Percentiles rank a stretch among this genome's conserved stretches.
Conservation (phyloP, 148 eudicot genomes). For the Agrostemma githago region DNA sequence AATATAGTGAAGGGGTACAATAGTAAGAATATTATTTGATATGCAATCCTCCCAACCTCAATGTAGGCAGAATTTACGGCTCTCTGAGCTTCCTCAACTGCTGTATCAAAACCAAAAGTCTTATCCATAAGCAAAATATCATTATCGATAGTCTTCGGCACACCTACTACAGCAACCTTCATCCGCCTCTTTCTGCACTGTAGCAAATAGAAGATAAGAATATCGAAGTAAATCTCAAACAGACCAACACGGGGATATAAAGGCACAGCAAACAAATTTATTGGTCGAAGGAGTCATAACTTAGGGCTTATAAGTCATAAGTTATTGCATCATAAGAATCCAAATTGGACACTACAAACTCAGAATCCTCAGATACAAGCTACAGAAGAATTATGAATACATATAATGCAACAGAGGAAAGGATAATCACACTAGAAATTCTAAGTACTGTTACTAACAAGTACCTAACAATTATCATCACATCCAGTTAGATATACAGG, state of each 20-base stretch:
- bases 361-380: background rate
- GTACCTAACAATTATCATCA: background rate
- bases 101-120: constrained; percentile 98
- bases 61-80: constrained; percentile 98
- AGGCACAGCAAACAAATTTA: background rate
- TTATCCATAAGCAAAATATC: constrained; percentile 97
- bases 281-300: background rate
- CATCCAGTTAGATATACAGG: background rate
- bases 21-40: constrained; percentile 9
- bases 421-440: background rate
- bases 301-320: background rate
- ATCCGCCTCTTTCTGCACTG: constrained; percentile 81
- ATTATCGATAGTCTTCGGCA: constrained; percentile 96
- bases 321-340: background rate
- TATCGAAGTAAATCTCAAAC: constrained; percentile 3
- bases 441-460: background rate
- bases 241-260: background rate
- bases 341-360: background rate
- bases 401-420: background rate
- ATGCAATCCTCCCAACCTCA: constrained; percentile 45
- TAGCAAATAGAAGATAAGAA: constrained; percentile 14
- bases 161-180: constrained; percentile 90
- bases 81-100: constrained; percentile 98
- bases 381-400: background rate
- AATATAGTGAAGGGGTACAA: constrained; percentile 9